Base-by-base conservation (phyloP, 2,329 filamentous ascomycete species). In the Niveomyces coronatus region DNA sequence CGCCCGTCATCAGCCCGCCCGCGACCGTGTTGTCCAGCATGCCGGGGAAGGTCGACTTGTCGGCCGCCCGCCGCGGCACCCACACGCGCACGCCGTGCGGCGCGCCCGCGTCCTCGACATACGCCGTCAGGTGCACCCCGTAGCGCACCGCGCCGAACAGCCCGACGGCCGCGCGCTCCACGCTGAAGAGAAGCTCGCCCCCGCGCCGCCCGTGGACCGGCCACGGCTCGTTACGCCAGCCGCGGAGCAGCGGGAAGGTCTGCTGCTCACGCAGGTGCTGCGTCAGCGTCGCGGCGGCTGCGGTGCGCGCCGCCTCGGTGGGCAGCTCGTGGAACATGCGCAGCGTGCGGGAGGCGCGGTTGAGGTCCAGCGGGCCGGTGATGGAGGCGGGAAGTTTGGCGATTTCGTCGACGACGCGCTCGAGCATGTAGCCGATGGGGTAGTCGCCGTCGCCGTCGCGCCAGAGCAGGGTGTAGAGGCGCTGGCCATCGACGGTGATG, bases 21-120 rank as follows among this genome's bases (percentile, higher is more conserved):
- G 88, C 91, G 6, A 94, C 91, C 2, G 87, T 87, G 58, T 96
- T 98, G 60, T 98, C 91, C 47, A 98, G 68, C 73, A 95, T 88
- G n/a, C 82, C 74, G 0, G 82, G 81, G 54, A 89, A 98, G 0
- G 87, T 95, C 47, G 84, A 76, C 66, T 96, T 98, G 42, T 67
- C 74, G 35, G 67, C 68, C 10, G 87, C 75, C 9, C 91, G 72
- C 31, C 79, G 73, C 4, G 91, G 84, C 2, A 94, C 75, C 89
- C 91, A 96, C 28, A 98, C 68, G 52, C 77, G 80, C 31, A 94
- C 61, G 14, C 79, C 80, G 37, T 70, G 58, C 27, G 57, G 59
- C 5, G 54, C 53, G 13, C 47, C 40, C 4, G 50, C 40, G 33
- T 57, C 57, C 16, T 63, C 57, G 17, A 82, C 71, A 51, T 83